phyloP scores from a whole-genome alignment of 352 stramenopile species.

The Phytophthora citricola region DNA sequence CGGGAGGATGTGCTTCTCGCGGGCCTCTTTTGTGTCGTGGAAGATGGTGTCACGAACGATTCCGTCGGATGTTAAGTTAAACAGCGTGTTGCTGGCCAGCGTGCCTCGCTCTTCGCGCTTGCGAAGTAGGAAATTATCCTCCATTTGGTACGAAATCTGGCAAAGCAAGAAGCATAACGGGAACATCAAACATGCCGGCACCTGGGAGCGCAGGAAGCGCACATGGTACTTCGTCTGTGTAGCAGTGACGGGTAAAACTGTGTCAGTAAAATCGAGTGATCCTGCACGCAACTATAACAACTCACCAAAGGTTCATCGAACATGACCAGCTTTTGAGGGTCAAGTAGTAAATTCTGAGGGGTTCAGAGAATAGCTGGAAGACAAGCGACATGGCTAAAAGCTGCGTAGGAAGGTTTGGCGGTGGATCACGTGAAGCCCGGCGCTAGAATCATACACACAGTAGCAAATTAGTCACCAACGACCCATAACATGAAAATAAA shows the following conservation, averaged over 20 bases:
- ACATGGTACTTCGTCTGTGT: conserved; percentile 86
- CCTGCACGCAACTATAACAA: conserved; percentile 16
- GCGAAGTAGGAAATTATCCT: conserved; percentile 83
- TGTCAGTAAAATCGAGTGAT: conserved; percentile 17
- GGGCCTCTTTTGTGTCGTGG: conserved; percentile 85
- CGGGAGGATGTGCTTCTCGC: conserved; percentile 84
- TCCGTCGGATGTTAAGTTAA: conserved; percentile 87
- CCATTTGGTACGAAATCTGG: conserved; percentile 90
- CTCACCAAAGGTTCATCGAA: conserved; percentile 89
- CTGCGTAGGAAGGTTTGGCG: conserved; percentile 80
- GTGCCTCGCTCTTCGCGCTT: conserved; percentile 84
- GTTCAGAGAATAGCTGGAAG: conserved; percentile 87
- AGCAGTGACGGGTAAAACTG: conserved; percentile 8
- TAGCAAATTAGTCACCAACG: neutral
- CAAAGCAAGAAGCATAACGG: conserved; percentile 84
- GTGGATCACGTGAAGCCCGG: conserved; percentile 72
- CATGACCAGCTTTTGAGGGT: conserved; percentile 81
- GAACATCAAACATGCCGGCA: conserved; percentile 85
- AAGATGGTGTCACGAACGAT: conserved; percentile 90
- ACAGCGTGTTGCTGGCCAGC: conserved; percentile 79
- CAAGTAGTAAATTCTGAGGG: conserved; percentile 82
- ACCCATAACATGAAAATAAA: conserved; percentile 2
- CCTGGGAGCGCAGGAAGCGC: conserved; percentile 81
- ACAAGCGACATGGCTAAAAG: conserved; percentile 86
- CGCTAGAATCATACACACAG: conserved; percentile 39